Conservation (phyloP, 1,284 basidiomycete species). For the Sanghuangporus baumii region DNA sequence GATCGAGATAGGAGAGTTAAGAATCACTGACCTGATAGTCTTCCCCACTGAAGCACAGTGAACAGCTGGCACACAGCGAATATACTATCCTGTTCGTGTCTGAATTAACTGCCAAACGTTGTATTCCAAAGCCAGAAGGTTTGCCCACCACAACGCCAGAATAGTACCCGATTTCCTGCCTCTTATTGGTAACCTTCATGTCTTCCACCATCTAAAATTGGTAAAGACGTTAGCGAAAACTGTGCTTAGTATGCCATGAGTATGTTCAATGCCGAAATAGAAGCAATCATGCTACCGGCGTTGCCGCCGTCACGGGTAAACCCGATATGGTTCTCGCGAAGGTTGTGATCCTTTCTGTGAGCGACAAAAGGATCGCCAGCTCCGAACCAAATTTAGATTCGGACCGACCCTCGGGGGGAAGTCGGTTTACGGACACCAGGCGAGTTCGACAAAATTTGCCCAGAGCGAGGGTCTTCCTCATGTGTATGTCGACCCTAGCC, state of each 20-base stretch:
- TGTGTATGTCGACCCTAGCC: neutral
- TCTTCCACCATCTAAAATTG: conserved; percentile 23
- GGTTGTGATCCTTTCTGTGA: neutral
- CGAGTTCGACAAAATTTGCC: neutral
- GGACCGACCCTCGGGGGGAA: neutral
- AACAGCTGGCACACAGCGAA: conserved; percentile 27
- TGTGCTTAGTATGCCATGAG: neutral
- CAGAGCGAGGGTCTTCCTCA: neutral
- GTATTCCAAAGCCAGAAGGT: neutral
- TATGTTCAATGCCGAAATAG: too few species aligned
- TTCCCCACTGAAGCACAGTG: conserved; percentile 25
- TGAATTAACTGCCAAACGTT: neutral
- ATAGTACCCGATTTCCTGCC: conserved; percentile 26
- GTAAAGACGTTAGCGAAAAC: neutral
- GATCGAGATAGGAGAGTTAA: neutral
- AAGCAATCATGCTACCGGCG: too few species aligned
- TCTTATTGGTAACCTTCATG: conserved; percentile 24
- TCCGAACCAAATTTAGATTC: neutral
- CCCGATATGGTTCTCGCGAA: neutral
- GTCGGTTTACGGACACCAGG: too few species aligned
- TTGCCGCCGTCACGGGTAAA: neutral
- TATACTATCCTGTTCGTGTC: conserved; percentile 22
- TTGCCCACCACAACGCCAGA: conserved; percentile 24
- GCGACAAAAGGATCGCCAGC: neutral
- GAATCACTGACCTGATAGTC: conserved; percentile 21